Base-by-base conservation (phyloP, 2,329 filamentous ascomycete genomes). In the Fusarium sublunatum region DNA sequence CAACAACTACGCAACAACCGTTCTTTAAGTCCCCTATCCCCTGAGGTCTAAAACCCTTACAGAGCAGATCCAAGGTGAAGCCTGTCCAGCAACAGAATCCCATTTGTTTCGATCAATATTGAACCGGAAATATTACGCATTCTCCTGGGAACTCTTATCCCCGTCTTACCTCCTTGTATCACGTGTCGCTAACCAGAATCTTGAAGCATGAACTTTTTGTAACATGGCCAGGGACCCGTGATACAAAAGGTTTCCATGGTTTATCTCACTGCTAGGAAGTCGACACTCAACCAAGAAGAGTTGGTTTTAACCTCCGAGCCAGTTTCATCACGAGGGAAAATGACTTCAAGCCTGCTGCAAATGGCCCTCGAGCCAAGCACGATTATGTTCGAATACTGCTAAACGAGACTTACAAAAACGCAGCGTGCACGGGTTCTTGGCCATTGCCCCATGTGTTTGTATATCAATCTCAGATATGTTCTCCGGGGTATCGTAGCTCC, bases 11-110 rank as follows among this genome's bases (percentile, higher is more conserved):
- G 41, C 51, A 25, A 47, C 43, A 41, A 38, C 42, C 32, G 42
- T 50, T 59, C 61, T 43, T 42, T 53, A 62, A 58, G 45, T 56
- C 42, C 55, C 44, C 42, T 40, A 47, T 40, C 53, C 52, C 55
- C 50, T 58, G 45, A 50, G 35, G 46, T 61, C 58, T 41, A 40
- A 11, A 42, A 31, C 31, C 36, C 13, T 39, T 19, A 19, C 19
- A 19, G 19, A 19, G 19, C 19, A 29, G 31, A 11, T 31, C 29
- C 25, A 19, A 35, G 34, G 39, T 28, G 15, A 40, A 41, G 43
- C 31, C 28, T 40, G 41, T 46, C 58, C 53, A 44, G 43, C 35
- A 52, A 38, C 56, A 45, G 25, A 49, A 45, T 61, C 56, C 41
- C 40, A 42, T 64, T 39, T 26, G 22, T 38, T 56, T 48, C 57